Base-by-base conservation (phyloP, 441 rosid genomes). In the Brassica hybrid region DNA sequence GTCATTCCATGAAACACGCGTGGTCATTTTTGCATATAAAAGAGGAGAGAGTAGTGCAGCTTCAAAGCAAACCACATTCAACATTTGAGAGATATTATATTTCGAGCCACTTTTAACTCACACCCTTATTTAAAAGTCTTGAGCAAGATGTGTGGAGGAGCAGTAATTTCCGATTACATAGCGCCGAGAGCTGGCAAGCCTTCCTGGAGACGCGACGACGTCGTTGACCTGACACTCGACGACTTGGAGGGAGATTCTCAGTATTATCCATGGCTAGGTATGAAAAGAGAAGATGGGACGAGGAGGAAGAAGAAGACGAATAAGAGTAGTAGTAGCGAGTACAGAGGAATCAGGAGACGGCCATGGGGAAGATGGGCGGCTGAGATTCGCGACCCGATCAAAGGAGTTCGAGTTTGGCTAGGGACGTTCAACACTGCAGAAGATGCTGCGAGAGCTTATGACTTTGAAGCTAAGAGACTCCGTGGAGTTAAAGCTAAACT, bases 331-430 rank as follows among this genome's bases (percentile, higher is more conserved):
- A 50, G 5, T 6, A 71, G 34, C 66, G 70, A 82, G 25, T 93
- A 91, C 86, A 83, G 93, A 60, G 97, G 97, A 21, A 91, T 89
- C 56, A 84, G 97, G 83, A 92, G 85, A 73, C 84, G 97, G 0
- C 96, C 97, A 0, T 93, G 96, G 97, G 96, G 96, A 27, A 91
- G 88, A 88, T 89, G 96, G 94, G 97, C 97, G 0, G 96, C 97
- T 27, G 96, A 93, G 90, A 93, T 91, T 76, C 94, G 96, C 25
- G 97, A 93, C 73, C 97, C 97, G 0, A 82, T 87, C 54, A 93
- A 91, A 82, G 97, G 97, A n/a, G 93, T 91, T 68, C 87, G 97
- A 8, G 97, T 93, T 17, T 93, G 97, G 97, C 93, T 93, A 16
- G 97, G 96, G 38, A 93, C 97, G 27, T 93, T 86, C 86, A 86